Evolutionary conservation across 140 eudicot species (phyloP).

Genomic region (Cichorium intybus): DNA sequence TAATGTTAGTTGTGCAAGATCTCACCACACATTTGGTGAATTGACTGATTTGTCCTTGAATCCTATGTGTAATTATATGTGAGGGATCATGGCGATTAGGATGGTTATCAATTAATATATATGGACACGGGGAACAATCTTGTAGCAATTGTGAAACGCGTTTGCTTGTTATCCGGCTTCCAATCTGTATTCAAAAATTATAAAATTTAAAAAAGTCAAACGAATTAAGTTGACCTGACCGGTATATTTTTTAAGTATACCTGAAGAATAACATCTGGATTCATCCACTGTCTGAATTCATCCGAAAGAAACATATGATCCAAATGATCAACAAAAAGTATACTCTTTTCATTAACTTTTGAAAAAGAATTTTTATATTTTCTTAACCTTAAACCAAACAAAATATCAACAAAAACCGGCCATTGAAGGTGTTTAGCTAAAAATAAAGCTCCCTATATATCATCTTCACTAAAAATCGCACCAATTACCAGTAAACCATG

Average conservation of each 20-base stretch:
- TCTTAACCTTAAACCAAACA: conserved; percentile 81
- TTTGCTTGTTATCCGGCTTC: conserved; percentile 86
- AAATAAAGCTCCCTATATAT: conserved; percentile 80
- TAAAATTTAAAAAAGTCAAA: conserved; percentile 1
- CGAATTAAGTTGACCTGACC: conserved; percentile 4
- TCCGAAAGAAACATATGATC: conserved; percentile 71
- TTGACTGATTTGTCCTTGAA: conserved; percentile 49
- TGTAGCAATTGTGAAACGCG: conserved; percentile 77
- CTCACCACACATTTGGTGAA: conserved; percentile 53
- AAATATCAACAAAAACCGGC: conserved; percentile 84
- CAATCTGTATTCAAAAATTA: conserved; percentile 56
- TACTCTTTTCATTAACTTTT: conserved; percentile 32
- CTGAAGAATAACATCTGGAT: conserved; percentile 83
- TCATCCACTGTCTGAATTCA: conserved; percentile 51
- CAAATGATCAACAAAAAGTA: conserved; percentile 80
- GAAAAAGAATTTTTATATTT: conserved; percentile 42
- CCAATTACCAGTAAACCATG: conserved; percentile 69
- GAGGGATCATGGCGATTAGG: conserved; percentile 93
- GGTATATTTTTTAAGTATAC: conserved; percentile 33
- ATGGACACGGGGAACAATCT: conserved; percentile 58
- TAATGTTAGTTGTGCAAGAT: conserved; percentile 32
- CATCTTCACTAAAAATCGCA: conserved; percentile 66
- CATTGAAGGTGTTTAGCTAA: conserved; percentile 79
- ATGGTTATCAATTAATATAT: conserved; percentile 78
- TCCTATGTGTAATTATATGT: conserved; percentile 81